Evolutionary conservation across 345 rosid genomes (phyloP), one percentile per base, ranked within the genome.

Genomic region (Murraya paniculata): DNA sequence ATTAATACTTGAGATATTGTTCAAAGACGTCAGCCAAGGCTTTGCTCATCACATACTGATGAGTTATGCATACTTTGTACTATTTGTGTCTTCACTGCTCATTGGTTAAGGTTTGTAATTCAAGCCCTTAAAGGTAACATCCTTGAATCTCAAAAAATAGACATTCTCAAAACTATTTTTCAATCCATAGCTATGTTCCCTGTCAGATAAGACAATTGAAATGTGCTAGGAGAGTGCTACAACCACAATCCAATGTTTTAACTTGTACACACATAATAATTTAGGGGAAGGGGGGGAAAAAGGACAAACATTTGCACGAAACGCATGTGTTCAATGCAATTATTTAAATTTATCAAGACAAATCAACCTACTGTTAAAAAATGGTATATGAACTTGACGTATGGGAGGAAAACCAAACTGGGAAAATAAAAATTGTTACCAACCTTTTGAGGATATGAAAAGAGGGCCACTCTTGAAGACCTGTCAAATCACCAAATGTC

Each of bases 361-460:
- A 74, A 68, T 35, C 75, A 80, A 62, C 22, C 50, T 62, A 64
- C 59, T 13, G 38, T 60, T 68, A 39, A 33, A 68, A 77, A 78
- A 76, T 61, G 56, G 48, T 11, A 8, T 66, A 68, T 28, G 24
- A 72, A 50, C 28, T 77, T 55, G 57, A 78, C 31, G 0, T 33
- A 5, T 3, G 18, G 31, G 64, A 39, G 21, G 64, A 31, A 75
- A 72, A 24, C 58, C 28, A 41, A 77, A 2, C 18, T 31, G 18
- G 27, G 53, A 66, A 64, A 31, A 41, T 41, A 33, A 68, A 61
- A 72, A 64, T 10, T 11, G 38, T 77, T 56, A 82, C 91, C 61
- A 75, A 92, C 99, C 99, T 96, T 96, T 96, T 9, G 99, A 94
- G 64, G 99, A 96, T 87, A 96, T 96, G 90, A 91, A 94, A 82